Evolutionary conservation across 345 rosid genomes (phyloP), one percentile per base, ranked within the genome.

Genomic region (Eucalyptus rudis): DNA sequence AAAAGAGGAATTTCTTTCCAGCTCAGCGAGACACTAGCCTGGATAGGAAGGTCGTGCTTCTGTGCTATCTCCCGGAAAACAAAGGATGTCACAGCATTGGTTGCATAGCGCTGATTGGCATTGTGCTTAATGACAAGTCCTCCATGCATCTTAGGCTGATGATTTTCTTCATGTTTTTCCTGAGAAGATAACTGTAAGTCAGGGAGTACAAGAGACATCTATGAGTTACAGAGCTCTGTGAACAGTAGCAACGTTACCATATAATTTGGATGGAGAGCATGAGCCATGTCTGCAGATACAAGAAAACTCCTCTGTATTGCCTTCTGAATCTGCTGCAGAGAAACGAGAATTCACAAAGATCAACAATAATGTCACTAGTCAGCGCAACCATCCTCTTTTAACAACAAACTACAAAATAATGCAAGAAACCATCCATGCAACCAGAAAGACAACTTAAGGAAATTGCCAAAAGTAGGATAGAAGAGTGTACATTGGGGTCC

Each of bases 281-380:
- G 99, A 8, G 99, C 99, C 99, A 98, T 97, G 92, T 98, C 99
- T 87, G 99, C 98, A 31, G 99, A 97, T 22, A 98, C 99, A 56
- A 97, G 93, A 92, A 94, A 94, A 91, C 99, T 98, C 93, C 87
- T 95, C 90, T 98, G 99, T 81, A 95, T 94, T 17, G 99, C 99
- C 92, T 96, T 98, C 91, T 94, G 94, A 90, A 96, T 94, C 90
- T 95, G 91, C 99, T 97, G 95, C 29, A 85, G 90, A 86, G 86
- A 62, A 91, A 80, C 47, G 83, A 76, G 83, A 36, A 36, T 76
- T 76, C 16, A 76, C 29, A 6, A 11, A 2, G 83, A 36, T 40
- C 27, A 40, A 40, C 24, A 15, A 76, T 40, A 20, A 76, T 40
- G 47, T 76, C 83, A 76, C 83, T 33, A 86, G 29, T 56, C 51